Evolutionary conservation across 306 rosid species (phyloP).

Genomic region (Ormosia emarginata): DNA sequence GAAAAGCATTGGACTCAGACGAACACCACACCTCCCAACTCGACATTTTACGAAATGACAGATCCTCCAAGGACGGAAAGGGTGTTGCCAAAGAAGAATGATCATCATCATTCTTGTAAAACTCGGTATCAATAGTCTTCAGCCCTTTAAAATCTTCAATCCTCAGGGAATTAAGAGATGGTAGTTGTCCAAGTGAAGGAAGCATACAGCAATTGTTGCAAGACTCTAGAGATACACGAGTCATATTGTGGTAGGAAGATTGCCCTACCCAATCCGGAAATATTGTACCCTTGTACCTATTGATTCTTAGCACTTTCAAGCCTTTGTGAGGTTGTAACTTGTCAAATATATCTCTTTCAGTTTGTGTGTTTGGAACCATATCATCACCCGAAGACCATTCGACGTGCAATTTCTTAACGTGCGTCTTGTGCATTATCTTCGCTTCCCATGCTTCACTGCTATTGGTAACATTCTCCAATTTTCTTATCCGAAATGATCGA

Average conservation of each 20-base stretch:
- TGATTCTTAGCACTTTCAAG: not conserved
- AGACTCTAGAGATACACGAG: accelerated
- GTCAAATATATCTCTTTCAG: not conserved
- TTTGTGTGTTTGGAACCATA: too few species aligned
- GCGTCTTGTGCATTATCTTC: not conserved
- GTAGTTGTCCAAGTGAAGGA: slow-evolving; percentile 5
- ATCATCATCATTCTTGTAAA: not conserved
- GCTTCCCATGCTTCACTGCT: not conserved
- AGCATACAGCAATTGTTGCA: not conserved
- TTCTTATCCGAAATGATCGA: not conserved
- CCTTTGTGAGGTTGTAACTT: not conserved
- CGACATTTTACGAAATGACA: not conserved
- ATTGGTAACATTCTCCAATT: not conserved
- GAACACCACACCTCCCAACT: not conserved
- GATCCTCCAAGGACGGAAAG: not conserved
- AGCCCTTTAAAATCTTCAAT: not conserved
- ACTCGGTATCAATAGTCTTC: not conserved
- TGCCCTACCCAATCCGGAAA: not conserved
- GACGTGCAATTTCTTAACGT: not conserved
- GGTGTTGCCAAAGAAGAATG: not conserved
- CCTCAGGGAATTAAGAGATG: not conserved
- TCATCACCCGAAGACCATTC: not conserved
- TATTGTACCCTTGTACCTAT: not conserved
- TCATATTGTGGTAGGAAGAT: not conserved
- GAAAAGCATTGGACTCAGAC: not conserved